Conservation (phyloP, 495 filamentous ascomycete species). For the Xylaria scruposa region DNA sequence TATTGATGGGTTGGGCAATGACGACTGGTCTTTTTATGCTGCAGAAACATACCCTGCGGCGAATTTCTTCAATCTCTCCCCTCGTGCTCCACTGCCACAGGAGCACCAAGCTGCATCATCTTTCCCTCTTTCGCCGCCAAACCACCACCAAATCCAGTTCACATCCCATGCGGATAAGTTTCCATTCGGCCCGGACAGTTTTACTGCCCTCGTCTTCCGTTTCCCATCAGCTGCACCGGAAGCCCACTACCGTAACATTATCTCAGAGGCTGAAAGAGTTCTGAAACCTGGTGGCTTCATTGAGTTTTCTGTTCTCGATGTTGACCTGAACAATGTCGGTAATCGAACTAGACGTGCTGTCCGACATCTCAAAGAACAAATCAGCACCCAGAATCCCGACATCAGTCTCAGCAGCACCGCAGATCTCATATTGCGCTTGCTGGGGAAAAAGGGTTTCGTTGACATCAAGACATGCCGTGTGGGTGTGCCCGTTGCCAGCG, state of each 20-base stretch:
- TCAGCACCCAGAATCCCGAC: slow-evolving; percentile 63
- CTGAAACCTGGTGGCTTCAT: slow-evolving; percentile 89
- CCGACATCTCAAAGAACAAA: slow-evolving; percentile 75
- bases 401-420: slow-evolving; percentile 75
- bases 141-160: slow-evolving; percentile 86
- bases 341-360: slow-evolving; percentile 76
- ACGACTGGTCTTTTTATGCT: slow-evolving; percentile 98
- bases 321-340: slow-evolving; percentile 89
- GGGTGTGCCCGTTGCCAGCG: slow-evolving; percentile 84
- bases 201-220: slow-evolving; percentile 83
- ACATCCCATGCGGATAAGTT: slow-evolving; percentile 70
- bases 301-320: slow-evolving; percentile 83
- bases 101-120: slow-evolving; percentile 43
- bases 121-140: slow-evolving; percentile 70
- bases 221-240: slow-evolving; percentile 83
- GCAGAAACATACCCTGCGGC: slow-evolving; percentile 88
- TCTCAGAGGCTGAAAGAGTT: slow-evolving; percentile 89
- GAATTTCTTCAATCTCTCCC: slow-evolving; percentile 83
- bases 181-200: slow-evolving; percentile 87
- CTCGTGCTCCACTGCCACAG: slow-evolving; percentile 50
- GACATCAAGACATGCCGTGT: slow-evolving; percentile 88
- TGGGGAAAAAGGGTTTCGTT: slow-evolving; percentile 81
- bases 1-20: slow-evolving; percentile 81
- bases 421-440: slow-evolving; percentile 76
- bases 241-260: slow-evolving; percentile 73